phyloP scores from a whole-genome alignment of 805 yeast species.

The Ogataea pignaliae region DNA sequence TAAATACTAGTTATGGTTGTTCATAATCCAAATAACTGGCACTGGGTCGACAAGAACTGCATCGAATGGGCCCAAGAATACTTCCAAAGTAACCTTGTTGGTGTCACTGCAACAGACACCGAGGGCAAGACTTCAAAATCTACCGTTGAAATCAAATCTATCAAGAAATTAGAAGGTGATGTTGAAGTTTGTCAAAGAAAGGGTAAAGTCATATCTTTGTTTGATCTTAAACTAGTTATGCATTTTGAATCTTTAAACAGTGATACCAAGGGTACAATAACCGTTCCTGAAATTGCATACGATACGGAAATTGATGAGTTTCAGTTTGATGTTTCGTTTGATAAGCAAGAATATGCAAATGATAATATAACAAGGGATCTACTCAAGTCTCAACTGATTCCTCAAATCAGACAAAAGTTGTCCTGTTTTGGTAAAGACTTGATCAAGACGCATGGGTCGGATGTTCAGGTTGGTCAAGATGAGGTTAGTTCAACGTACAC shows the following conservation, averaged over 20 bases:
- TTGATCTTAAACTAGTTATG: constrained; percentile 70
- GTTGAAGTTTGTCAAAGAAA: constrained; percentile 96
- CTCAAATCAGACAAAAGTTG: constrained; percentile 60
- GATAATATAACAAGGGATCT: constrained; percentile 48
- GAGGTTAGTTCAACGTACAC: constrained; percentile 58
- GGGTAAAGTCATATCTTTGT: constrained; percentile 90
- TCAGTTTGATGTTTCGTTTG: constrained; percentile 74
- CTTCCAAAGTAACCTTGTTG: constrained; percentile 57
- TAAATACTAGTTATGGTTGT: constrained; percentile 64
- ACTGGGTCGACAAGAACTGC: constrained; percentile 99
- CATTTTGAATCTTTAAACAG: constrained; percentile 45
- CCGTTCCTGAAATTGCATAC: constrained; percentile 89
- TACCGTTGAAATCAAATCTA: constrained; percentile 34
- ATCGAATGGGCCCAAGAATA: constrained; percentile 84
- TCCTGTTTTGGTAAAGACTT: constrained; percentile 72
- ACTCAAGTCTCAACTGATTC: constrained; percentile 52
- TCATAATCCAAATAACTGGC: constrained; percentile 98
- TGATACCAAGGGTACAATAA: constrained; percentile 59
- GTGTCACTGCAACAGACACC: constrained; percentile 35
- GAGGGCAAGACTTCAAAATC: constrained; percentile 24
- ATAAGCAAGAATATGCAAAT: constrained; percentile 43
- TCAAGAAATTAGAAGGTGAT: constrained; percentile 81
- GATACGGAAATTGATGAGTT: constrained; percentile 83
- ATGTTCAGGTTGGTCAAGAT: constrained; percentile 76
- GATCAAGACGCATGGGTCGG: constrained; percentile 71